Evolutionary conservation across 2,329 filamentous ascomycete species (phyloP).

Genomic region (Diplodia intermedia): DNA sequence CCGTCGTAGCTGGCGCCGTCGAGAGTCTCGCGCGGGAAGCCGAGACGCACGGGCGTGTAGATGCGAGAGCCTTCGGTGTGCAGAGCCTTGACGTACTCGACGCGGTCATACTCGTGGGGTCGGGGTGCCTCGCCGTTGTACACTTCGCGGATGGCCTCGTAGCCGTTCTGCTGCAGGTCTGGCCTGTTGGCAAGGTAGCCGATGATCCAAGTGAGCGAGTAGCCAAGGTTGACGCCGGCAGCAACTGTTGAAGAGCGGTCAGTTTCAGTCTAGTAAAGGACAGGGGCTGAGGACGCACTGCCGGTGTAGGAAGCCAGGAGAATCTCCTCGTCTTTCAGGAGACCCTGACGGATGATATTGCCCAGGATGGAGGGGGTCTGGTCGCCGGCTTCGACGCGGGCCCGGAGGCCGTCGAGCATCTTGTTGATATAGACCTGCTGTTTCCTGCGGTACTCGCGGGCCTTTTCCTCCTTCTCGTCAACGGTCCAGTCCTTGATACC

Average conservation of each 20-base stretch:
- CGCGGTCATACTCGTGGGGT: conserved; percentile 35
- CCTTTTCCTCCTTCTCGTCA: conserved; percentile 35
- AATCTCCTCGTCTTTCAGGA: conserved; percentile 35
- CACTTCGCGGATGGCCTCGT: conserved; percentile 35
- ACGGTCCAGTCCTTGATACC: conserved; percentile 33
- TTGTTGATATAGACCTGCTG: conserved; percentile 35
- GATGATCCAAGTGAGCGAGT: conserved; percentile 36
- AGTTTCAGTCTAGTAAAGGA: not conserved
- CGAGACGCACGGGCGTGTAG: conserved; percentile 35
- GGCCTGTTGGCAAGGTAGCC: conserved; percentile 36
- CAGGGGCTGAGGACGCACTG: conserved; percentile 29
- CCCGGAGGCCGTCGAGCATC: conserved; percentile 34
- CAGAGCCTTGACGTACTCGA: conserved; percentile 36
- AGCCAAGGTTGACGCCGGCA: conserved; percentile 36
- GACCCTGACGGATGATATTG: conserved; percentile 35
- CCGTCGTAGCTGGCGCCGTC: conserved; percentile 10
- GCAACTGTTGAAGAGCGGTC: conserved; percentile 33
- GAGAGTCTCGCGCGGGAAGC: conserved; percentile 9
- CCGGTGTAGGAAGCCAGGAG: conserved; percentile 36
- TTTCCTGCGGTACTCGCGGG: conserved; percentile 34
- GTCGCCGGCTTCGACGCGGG: conserved; percentile 33
- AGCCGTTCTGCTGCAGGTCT: conserved; percentile 35
- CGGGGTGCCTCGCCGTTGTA: conserved; percentile 34
- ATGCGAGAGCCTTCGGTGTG: conserved; percentile 36
- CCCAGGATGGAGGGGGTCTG: conserved; percentile 36